A percentile compares a stretch with the other conserved stretches of the same genome.
Evolutionary conservation across 495 filamentous ascomycete species (phyloP).

Genomic region (Aspergillus saccharolyticus): DNA sequence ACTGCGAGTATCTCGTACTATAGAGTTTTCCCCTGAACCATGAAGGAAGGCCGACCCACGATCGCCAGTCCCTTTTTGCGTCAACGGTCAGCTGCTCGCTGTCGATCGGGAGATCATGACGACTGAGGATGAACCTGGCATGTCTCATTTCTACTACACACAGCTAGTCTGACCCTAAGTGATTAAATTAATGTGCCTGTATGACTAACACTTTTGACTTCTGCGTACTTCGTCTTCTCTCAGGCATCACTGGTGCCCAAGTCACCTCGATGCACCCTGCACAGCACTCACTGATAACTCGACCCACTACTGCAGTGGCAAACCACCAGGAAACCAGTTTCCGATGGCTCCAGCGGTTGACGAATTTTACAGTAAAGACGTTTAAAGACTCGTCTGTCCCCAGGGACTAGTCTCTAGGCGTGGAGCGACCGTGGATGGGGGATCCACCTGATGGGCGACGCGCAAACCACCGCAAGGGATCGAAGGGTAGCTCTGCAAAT

Average conservation of each 20-base stretch:
- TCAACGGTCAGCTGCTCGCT: not conserved
- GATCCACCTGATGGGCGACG: not conserved
- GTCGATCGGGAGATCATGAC: not conserved
- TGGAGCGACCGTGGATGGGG: conserved; percentile 2
- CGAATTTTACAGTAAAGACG: too few species aligned
- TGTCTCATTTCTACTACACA: too few species aligned
- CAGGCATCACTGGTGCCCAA: too few species aligned
- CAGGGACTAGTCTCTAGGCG: too few species aligned
- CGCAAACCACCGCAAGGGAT: conserved; percentile 4
- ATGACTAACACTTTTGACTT: too few species aligned
- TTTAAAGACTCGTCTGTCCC: not conserved
- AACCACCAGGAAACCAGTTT: not conserved
- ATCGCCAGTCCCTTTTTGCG: not conserved
- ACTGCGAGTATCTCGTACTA: not conserved
- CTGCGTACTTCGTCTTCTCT: too few species aligned
- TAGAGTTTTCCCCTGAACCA: not conserved
- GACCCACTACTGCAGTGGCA: not conserved
- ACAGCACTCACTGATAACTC: not conserved
- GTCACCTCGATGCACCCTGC: too few species aligned
- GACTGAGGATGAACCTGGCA: not conserved
- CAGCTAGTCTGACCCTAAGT: too few species aligned
- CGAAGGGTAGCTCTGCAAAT: not conserved
- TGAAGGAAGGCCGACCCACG: not conserved
- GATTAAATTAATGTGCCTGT: too few species aligned
- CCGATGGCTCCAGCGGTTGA: not conserved